Percentiles rank a stretch among this genome's conserved stretches.
Evolutionary conservation across 2,329 filamentous ascomycete genomes (phyloP).

Genomic region (Coniella lustricola): DNA sequence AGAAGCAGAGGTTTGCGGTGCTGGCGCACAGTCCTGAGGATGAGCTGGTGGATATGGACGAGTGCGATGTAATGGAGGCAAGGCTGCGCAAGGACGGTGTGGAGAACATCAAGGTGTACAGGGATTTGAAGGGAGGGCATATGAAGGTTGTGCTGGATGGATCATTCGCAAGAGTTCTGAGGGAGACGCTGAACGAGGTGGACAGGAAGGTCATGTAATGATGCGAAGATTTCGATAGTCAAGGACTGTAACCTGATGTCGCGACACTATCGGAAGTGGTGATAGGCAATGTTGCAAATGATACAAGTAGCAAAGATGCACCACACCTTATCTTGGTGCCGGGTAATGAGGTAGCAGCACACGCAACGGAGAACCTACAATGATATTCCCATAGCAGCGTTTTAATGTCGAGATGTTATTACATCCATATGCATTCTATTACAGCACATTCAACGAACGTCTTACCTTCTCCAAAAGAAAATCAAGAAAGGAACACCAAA

Average conservation of each 20-base stretch:
- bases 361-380: too few species aligned
- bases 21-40: constrained; percentile 42
- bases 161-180: constrained; percentile 42
- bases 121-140: constrained; percentile 50
- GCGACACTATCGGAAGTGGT: too few species aligned
- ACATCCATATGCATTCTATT: too few species aligned
- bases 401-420: too few species aligned
- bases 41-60: constrained; percentile 46
- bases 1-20: constrained; percentile 26
- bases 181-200: constrained; percentile 21
- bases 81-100: constrained; percentile 35
- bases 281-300: too few species aligned
- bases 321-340: too few species aligned
- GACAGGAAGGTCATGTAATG: constrained; percentile 7
- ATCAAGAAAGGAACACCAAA: too few species aligned
- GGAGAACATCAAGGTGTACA: constrained; percentile 30
- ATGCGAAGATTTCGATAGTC: background rate
- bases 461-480: too few species aligned
- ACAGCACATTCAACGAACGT: too few species aligned
- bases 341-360: too few species aligned
- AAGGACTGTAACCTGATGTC: background rate
- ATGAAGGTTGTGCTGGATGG: constrained; percentile 59
- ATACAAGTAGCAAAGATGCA: too few species aligned
- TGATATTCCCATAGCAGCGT: too few species aligned
- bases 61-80: constrained; percentile 50